Evolutionary conservation across 768 basidiomycete genomes (phyloP), one percentile per base, ranked within the genome.

Genomic region (Daedalea quercina): DNA sequence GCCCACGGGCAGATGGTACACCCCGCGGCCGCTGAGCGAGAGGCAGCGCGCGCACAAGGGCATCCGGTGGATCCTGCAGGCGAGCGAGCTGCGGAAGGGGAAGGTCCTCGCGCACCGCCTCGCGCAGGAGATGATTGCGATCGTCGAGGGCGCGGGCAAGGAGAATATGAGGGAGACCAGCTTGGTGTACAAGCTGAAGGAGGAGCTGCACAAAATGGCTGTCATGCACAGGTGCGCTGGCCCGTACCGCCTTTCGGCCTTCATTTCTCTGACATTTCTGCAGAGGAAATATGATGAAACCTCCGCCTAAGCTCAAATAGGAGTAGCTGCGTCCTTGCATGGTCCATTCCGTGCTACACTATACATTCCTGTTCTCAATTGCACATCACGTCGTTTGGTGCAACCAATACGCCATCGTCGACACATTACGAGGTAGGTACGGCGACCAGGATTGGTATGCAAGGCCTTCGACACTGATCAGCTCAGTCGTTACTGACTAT

Each of bases 1-100:
- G 50, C 73, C 74, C 44, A 80, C 81, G 2, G 82, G 17, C 93
- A 93, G 69, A 75, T 70, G n/a, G 65, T 83, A 11, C 42, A 79
- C 76, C 37, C 93, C 94, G 0, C 70, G 81, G 12, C 82, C 90
- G 1, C 73, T 96, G 52, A 83, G 75, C 49, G 91, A 93, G 70
- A 81, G 87, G 63, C 91, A 94, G 70, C 76, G 92, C 33, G 79
- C 81, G 43, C 76, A 80, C 31, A 77, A 72, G 45, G 93, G 83
- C 2, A 73, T 95, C 34, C 64, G 74, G 55, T 90, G 86, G 78
- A 83, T 96, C 15, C 58, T 91, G 43, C 70, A 82, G 4, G 82
- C 80, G 12, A 78, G 80, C 55, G 75, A 84, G 54, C 71, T 69
- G 51, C 75, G 76, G 40, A 65, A 76, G 0, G 87, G 85, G 22